Evolutionary conservation across 257 asterid species (phyloP).

Genomic region (Haberlea rhodopensis): DNA sequence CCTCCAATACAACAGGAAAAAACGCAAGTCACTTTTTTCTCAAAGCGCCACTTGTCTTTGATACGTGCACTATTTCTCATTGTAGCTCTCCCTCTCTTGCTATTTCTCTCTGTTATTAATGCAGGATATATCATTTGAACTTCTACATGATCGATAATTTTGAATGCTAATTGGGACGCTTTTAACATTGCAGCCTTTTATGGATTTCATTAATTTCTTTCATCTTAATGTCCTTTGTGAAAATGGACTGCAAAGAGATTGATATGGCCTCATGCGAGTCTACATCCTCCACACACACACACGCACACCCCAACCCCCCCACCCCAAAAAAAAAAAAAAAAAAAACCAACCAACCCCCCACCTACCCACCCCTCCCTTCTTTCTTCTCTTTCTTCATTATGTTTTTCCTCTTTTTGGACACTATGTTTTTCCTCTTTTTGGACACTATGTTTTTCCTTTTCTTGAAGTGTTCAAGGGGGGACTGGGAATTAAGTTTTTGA

Average conservation of each 20-base stretch:
- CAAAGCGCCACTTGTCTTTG: neutral
- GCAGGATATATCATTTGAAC: neutral
- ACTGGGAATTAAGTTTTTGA: neutral
- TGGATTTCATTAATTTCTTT: neutral
- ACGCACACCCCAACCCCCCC: no score
- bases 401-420: no score
- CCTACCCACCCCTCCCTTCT: no score
- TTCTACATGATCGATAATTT: neutral
- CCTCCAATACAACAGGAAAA: neutral
- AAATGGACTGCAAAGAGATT: neutral
- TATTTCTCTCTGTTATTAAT: slow-evolving; percentile 7
- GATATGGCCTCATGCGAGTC: neutral
- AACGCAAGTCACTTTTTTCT: neutral
- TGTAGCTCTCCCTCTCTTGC: slow-evolving; percentile 4
- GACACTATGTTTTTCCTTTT: no score
- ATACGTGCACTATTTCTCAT: slow-evolving; percentile 2
- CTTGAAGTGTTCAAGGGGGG: slow-evolving; percentile 6
- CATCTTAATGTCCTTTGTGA: neutral
- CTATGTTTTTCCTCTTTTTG: no score
- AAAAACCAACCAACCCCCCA: no score
- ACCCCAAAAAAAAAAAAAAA: no score
- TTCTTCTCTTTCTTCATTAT: neutral
- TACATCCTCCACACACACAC: neutral
- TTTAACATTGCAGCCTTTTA: neutral
- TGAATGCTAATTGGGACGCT: slow-evolving; percentile 7